These are phyloP conservation scores for Paecilomyces dactylethromorphus DNA, from an alignment of 2,329 filamentous ascomycete genomes.

Conservation along the genomic window DNA sequence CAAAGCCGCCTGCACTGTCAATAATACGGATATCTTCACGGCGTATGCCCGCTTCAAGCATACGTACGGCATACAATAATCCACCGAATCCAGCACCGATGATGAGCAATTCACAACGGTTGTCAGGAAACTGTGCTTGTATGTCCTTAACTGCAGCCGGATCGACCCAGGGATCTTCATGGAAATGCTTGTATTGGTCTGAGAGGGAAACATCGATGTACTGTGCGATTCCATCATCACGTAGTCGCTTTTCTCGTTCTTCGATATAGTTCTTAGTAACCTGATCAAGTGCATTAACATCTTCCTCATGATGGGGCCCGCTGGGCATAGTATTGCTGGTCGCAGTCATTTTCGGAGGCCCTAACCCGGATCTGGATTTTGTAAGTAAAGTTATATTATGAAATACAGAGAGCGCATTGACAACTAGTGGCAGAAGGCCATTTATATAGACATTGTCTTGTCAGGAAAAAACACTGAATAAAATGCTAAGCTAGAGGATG, in stretches of 20 bases:
- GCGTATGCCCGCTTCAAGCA: not conserved
- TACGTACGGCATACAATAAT: not conserved
- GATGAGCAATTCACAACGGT: not conserved
- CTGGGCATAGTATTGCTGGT: not conserved
- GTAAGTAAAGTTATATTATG: no score
- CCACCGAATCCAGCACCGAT: not conserved
- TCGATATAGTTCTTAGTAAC: not conserved
- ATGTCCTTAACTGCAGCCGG: not conserved
- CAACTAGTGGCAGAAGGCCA: no score
- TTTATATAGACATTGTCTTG: no score
- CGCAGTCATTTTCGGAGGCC: not conserved
- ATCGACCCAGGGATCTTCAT: not conserved
- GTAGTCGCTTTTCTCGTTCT: not conserved
- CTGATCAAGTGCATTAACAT: not conserved
- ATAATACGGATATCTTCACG: conserved; percentile 9
- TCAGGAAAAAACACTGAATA: no score
- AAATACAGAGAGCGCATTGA: no score
- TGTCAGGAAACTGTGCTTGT: not conserved
- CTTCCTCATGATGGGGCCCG: not conserved
- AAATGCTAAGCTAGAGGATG: no score
- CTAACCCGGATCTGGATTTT: not conserved
- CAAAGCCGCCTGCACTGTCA: conserved; percentile 41
- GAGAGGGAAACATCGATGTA: not conserved
- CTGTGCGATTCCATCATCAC: not conserved
- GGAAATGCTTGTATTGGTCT: not conserved